These are phyloP conservation scores for Aspergillus sp. DNA, from an alignment of 2,329 filamentous ascomycete genomes.

Conservation along the genomic window DNA sequence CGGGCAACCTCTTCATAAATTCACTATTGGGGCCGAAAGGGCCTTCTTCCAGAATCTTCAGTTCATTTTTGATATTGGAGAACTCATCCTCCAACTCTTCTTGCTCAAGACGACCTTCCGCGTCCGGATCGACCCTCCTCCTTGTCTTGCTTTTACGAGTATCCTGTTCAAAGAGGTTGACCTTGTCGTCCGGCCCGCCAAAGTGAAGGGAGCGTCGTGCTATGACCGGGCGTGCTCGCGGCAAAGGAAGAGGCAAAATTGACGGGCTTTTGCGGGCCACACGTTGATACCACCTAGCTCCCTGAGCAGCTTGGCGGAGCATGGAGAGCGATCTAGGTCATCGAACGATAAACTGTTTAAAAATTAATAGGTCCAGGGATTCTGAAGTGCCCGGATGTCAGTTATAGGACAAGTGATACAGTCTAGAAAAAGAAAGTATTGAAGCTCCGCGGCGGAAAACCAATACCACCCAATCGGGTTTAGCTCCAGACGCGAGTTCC, in stretches of 20 bases:
- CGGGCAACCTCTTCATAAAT: slow-evolving; percentile 36
- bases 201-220: slow-evolving; percentile 22
- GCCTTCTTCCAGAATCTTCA: slow-evolving; percentile 33
- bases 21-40: slow-evolving; percentile 37
- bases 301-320: slow-evolving; percentile 37
- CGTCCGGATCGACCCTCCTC: slow-evolving; percentile 31
- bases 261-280: slow-evolving; percentile 27
- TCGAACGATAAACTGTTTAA: slow-evolving; percentile 13
- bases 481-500: slow-evolving; percentile 20
- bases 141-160: slow-evolving; percentile 27
- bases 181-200: slow-evolving; percentile 33
- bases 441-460: slow-evolving; percentile 19
- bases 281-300: slow-evolving; percentile 39
- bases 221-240: slow-evolving; percentile 25
- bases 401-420: no score
- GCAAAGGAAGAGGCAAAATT: slow-evolving; percentile 14
- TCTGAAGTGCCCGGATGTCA: no score
- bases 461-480: slow-evolving; percentile 22
- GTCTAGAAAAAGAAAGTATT: slow-evolving; percentile 8
- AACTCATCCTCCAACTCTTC: slow-evolving; percentile 32
- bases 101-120: slow-evolving; percentile 31
- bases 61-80: slow-evolving; percentile 32
- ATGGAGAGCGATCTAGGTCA: slow-evolving; percentile 32
- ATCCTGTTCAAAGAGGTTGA: slow-evolving; percentile 39
- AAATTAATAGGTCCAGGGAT: not conserved